phyloP scores from a whole-genome alignment of 148 eudicot species.

The Polygonum maritimum region DNA sequence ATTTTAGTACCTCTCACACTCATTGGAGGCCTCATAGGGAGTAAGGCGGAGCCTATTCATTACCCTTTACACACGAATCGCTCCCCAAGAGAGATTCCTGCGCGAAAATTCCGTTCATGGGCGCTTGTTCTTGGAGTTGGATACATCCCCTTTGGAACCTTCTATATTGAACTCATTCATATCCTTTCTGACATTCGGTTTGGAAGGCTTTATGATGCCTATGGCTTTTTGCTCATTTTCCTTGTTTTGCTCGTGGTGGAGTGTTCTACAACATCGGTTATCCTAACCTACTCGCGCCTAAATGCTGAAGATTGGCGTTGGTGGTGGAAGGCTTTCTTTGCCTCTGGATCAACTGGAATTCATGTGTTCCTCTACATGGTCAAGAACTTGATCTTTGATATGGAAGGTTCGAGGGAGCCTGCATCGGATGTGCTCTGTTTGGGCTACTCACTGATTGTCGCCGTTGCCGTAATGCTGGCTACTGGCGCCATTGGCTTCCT shows the following conservation, averaged over 20 bases:
- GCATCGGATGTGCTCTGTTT: constrained; percentile 1
- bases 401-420: constrained; percentile 2
- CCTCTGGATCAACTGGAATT: constrained; percentile 2
- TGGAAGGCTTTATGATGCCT: constrained; percentile 5
- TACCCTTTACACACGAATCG: constrained; percentile 10
- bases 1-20: constrained; percentile 10
- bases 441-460: constrained; percentile 9
- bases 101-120: constrained; percentile 3
- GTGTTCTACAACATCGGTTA: constrained; percentile 11
- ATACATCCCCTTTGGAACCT: constrained; percentile 8
- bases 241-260: neutral
- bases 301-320: constrained; percentile 13
- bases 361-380: constrained; percentile 12
- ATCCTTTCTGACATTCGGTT: constrained; percentile 10
- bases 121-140: constrained; percentile 7
- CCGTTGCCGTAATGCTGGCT: constrained; percentile 10
- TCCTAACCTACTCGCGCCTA: constrained; percentile 5
- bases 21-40: constrained; percentile 14
- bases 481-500: constrained; percentile 14
- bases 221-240: constrained; percentile 8
- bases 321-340: constrained; percentile 16
- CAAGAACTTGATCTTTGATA: constrained; percentile 11
- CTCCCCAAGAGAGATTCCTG: constrained; percentile 10
- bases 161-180: neutral
- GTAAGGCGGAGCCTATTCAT: neutral